Percentiles rank a stretch among this genome's conserved stretches.
Conservation (phyloP, 202 grass and related monocot species). For the Digitaria exilis region DNA sequence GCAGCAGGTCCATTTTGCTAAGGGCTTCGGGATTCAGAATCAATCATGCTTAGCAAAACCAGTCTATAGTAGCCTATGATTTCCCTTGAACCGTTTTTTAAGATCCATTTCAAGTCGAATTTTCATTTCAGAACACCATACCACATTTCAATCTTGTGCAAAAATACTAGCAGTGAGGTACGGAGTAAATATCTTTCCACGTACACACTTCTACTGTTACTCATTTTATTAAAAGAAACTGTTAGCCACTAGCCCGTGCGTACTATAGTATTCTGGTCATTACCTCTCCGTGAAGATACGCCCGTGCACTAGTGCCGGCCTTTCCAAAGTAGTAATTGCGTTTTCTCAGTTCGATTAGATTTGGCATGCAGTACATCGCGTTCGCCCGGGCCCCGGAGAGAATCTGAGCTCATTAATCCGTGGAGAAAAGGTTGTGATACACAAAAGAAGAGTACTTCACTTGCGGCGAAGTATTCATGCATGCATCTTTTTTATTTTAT, state of each 20-base stretch:
- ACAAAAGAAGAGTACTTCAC: neutral
- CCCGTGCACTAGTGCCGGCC: neutral
- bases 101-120: no score
- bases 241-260: neutral
- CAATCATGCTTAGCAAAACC: no score
- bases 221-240: neutral
- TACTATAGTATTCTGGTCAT: neutral
- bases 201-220: neutral
- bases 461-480: neutral
- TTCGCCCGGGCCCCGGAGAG: neutral
- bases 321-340: neutral
- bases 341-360: neutral
- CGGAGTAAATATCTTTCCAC: neutral
- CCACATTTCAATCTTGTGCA: neutral
- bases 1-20: no score
- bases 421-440: neutral
- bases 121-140: neutral
- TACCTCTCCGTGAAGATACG: neutral
- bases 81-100: no score
- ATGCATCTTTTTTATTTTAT: neutral
- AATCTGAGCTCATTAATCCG: neutral
- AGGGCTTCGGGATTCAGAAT: no score
- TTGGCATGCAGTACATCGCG: neutral
- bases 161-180: neutral
- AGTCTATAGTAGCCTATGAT: no score